Conservation (phyloP, 768 basidiomycete genomes). For the Suillus luteus region DNA sequence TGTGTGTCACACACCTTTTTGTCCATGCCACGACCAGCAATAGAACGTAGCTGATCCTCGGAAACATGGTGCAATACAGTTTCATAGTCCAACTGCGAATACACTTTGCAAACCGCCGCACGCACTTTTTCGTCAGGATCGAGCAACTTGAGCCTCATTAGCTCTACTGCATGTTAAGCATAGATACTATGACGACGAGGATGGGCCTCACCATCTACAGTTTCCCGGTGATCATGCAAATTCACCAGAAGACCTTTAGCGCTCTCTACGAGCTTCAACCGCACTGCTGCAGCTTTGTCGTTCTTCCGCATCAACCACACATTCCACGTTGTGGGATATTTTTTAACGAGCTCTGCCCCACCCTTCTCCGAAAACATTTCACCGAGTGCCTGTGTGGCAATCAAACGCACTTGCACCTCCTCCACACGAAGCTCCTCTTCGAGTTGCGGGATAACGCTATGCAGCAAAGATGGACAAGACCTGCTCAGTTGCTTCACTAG, state of each 20-base stretch:
- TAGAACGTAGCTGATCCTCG: conserved; percentile 54
- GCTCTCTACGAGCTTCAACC: conserved; percentile 79
- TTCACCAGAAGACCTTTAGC: conserved; percentile 60
- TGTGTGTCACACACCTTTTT: conserved; percentile 63
- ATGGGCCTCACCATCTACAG: conserved; percentile 67
- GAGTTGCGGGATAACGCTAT: conserved; percentile 90
- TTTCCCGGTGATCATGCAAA: conserved; percentile 65
- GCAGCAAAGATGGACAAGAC: conserved; percentile 77
- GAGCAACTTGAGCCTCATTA: conserved; percentile 62
- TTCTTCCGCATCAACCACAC: conserved; percentile 79
- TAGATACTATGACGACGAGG: conserved; percentile 12
- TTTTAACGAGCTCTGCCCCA: conserved; percentile 70
- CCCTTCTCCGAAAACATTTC: conserved; percentile 86
- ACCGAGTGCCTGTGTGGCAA: conserved; percentile 87
- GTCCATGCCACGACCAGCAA: conserved; percentile 78
- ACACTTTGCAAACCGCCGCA: conserved; percentile 78
- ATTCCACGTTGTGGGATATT: conserved; percentile 84
- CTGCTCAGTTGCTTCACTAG: conserved; percentile 83
- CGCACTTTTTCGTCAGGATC: conserved; percentile 95
- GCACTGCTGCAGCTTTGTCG: conserved; percentile 71
- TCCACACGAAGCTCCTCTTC: conserved; percentile 88
- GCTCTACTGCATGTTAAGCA: conserved; percentile 41
- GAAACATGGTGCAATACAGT: conserved; percentile 82
- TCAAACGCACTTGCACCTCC: conserved; percentile 64
- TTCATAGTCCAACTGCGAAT: conserved; percentile 88